Evolutionary conservation across 2,329 filamentous ascomycete genomes (phyloP).

Genomic region (Alternaria dauci): DNA sequence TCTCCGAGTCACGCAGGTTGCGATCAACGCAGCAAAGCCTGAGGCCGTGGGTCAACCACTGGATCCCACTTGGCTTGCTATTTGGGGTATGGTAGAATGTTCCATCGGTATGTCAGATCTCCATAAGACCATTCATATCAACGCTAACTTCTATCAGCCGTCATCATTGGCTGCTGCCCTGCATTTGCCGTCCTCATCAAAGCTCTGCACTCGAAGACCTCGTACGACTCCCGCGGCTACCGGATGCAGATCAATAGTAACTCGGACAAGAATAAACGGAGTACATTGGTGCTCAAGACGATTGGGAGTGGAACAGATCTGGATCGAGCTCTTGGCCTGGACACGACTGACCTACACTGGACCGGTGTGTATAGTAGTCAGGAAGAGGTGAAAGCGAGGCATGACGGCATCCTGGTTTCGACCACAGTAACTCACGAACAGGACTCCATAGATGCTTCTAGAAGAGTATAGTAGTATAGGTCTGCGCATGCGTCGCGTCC

Average conservation of each 20-base stretch:
- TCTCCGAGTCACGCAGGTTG: slow-evolving; percentile 41
- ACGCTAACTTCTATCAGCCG: slow-evolving; percentile 1
- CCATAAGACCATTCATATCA: neutral
- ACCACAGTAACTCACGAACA: slow-evolving; percentile 3
- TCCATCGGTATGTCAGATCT: slow-evolving; percentile 31
- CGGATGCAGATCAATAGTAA: slow-evolving; percentile 7
- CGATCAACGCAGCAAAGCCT: slow-evolving; percentile 32
- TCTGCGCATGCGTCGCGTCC: neutral
- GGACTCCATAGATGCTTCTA: neutral
- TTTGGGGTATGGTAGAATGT: slow-evolving; percentile 48
- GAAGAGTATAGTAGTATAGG: neutral
- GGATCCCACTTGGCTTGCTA: slow-evolving; percentile 42
- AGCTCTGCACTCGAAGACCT: slow-evolving; percentile 3
- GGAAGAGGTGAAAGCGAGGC: slow-evolving; percentile 14
- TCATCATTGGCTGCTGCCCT: slow-evolving; percentile 14
- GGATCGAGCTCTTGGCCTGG: neutral
- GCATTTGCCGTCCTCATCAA: slow-evolving; percentile 24
- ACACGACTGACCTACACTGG: slow-evolving; percentile 7
- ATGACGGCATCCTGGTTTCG: slow-evolving; percentile 11
- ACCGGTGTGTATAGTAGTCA: slow-evolving; percentile 14
- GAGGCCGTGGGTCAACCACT: slow-evolving; percentile 24
- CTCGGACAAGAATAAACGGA: neutral
- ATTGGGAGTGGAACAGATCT: neutral
- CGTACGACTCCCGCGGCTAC: slow-evolving; percentile 11
- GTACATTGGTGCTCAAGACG: neutral